Evolutionary conservation across 441 rosid genomes (phyloP).

Genomic region (Macaranga tanarius): DNA sequence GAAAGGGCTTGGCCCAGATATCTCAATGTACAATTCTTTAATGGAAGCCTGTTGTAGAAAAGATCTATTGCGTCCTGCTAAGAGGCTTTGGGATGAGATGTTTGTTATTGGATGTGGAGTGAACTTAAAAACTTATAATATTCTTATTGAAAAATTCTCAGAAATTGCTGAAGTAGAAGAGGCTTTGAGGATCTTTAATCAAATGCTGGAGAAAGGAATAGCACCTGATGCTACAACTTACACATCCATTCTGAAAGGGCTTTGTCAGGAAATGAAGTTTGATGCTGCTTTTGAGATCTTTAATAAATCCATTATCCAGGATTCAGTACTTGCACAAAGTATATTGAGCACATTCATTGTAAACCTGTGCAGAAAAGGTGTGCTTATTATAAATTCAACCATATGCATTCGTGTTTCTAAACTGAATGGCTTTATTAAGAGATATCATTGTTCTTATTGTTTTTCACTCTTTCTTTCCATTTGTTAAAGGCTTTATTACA

Average conservation of each 20-base stretch:
- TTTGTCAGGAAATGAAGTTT: slow-evolving; percentile 60
- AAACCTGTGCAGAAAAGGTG: slow-evolving; percentile 62
- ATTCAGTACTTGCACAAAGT: slow-evolving; percentile 39
- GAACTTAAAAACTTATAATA: slow-evolving; percentile 59
- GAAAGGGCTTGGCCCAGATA: slow-evolving; percentile 60
- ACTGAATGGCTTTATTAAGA: neutral
- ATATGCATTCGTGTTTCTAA: neutral
- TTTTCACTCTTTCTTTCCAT: neutral
- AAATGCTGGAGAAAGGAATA: slow-evolving; percentile 65
- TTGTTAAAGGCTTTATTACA: neutral
- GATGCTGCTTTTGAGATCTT: slow-evolving; percentile 58
- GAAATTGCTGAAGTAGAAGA: slow-evolving; percentile 67
- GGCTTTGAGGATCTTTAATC: slow-evolving; percentile 59
- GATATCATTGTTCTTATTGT: neutral
- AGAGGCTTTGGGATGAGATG: slow-evolving; percentile 95
- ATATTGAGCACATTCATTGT: slow-evolving; percentile 42
- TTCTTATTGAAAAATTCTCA: slow-evolving; percentile 64
- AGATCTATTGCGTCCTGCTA: slow-evolving; percentile 85
- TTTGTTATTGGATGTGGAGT: slow-evolving; percentile 68
- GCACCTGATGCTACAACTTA: slow-evolving; percentile 61
- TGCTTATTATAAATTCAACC: slow-evolving; percentile 4
- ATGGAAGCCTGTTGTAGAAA: slow-evolving; percentile 83
- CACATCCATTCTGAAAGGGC: slow-evolving; percentile 51
- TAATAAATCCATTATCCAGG: slow-evolving; percentile 42
- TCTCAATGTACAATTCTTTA: slow-evolving; percentile 60